A percentile compares a stretch with the other conserved stretches of the same genome.
phyloP scores from a whole-genome alignment of 2,329 filamentous ascomycete species.

The Calcarisporium arbuscula region DNA sequence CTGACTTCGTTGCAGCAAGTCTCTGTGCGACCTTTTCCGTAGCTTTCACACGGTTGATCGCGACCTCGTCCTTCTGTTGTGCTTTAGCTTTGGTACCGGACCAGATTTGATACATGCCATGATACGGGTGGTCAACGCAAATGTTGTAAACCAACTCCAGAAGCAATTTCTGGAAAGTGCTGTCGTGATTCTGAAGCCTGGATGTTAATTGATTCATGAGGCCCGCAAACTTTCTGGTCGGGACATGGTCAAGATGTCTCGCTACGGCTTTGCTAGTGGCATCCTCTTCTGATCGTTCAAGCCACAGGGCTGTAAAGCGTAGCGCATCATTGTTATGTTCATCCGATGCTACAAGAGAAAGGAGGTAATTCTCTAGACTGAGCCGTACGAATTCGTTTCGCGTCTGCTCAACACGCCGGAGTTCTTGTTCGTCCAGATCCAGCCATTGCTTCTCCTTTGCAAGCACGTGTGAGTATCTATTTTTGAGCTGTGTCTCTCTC shows the following conservation, averaged over 20 bases:
- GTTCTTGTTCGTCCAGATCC: slow-evolving; percentile 82
- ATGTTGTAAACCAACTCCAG: slow-evolving; percentile 72
- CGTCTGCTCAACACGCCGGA: slow-evolving; percentile 68
- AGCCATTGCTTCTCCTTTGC: slow-evolving; percentile 80
- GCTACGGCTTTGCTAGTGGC: slow-evolving; percentile 72
- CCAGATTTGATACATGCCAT: slow-evolving; percentile 96
- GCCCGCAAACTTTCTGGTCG: slow-evolving; percentile 84
- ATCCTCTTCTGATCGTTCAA: slow-evolving; percentile 73
- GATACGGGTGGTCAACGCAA: slow-evolving; percentile 88
- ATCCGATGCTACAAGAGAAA: slow-evolving; percentile 78
- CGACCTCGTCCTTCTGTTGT: slow-evolving; percentile 66
- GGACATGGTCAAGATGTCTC: slow-evolving; percentile 64
- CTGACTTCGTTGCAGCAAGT: slow-evolving; percentile 47
- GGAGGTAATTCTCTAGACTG: slow-evolving; percentile 87
- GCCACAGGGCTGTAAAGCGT: slow-evolving; percentile 89
- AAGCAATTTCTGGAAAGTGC: slow-evolving; percentile 71
- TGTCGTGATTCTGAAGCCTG: slow-evolving; percentile 66
- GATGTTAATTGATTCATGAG: slow-evolving; percentile 96
- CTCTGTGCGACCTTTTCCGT: slow-evolving; percentile 61
- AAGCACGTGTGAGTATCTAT: slow-evolving; percentile 53
- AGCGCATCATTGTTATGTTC: slow-evolving; percentile 84
- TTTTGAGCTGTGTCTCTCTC: slow-evolving; percentile 45
- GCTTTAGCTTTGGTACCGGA: slow-evolving; percentile 66
- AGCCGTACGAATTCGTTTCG: slow-evolving; percentile 79
- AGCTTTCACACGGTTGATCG: slow-evolving; percentile 66